A percentile compares a stretch with the other conserved stretches of the same genome.
Evolutionary conservation across 371 early-diverging fungal species (phyloP).

Genomic region (Paramicrosporidium saccamoebae): DNA sequence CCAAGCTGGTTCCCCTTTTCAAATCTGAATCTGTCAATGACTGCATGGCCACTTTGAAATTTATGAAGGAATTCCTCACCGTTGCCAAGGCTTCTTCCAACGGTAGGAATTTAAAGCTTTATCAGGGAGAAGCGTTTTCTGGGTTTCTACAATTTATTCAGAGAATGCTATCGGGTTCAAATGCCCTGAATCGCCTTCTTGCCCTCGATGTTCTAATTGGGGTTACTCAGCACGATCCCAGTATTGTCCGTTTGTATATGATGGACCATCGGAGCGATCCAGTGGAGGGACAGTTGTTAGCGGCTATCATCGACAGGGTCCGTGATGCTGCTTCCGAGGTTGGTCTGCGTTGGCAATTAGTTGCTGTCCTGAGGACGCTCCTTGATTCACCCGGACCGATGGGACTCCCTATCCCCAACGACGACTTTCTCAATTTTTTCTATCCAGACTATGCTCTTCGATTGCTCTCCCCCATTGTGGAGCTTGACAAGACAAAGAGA

Average conservation of each 20-base stretch:
- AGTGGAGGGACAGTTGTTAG: slow-evolving; percentile 12
- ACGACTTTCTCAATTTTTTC: too few relatives aligned
- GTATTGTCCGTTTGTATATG: slow-evolving; percentile 24
- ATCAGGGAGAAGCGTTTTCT: neutral
- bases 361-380: slow-evolving; percentile 27
- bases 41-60: too few relatives aligned
- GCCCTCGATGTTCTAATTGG: slow-evolving; percentile 26
- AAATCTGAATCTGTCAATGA: too few relatives aligned
- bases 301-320: slow-evolving; percentile 20
- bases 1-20: slow-evolving; percentile 22
- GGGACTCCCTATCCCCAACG: slow-evolving; percentile 2
- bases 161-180: slow-evolving; percentile 13
- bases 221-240: slow-evolving; percentile 38
- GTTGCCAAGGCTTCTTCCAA: too few relatives aligned
- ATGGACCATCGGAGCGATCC: slow-evolving; percentile 16
- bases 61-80: slow-evolving; percentile 30
- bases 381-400: slow-evolving; percentile 18
- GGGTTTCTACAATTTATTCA: neutral
- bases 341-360: slow-evolving; percentile 22
- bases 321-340: slow-evolving; percentile 14
- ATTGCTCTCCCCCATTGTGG: too few relatives aligned
- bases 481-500: slow-evolving; percentile 5
- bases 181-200: slow-evolving; percentile 13
- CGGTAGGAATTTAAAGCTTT: too few relatives aligned
- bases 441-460: too few relatives aligned